phyloP scores from a whole-genome alignment of 495 filamentous ascomycete species.

The Hypoxylon trugodes region DNA sequence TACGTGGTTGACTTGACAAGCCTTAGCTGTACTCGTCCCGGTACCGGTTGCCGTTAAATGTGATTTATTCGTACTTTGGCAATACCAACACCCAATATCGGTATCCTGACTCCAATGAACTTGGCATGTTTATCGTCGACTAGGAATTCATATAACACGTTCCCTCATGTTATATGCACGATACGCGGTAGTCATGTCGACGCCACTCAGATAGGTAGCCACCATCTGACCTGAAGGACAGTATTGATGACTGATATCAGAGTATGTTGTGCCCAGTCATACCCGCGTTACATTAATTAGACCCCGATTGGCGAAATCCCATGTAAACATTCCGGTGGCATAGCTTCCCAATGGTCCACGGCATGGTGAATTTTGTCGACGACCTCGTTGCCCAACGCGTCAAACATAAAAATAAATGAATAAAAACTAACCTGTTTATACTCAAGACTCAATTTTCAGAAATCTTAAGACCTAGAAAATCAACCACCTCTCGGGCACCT shows the following conservation, averaged over 20 bases:
- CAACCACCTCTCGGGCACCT: conserved; percentile 11
- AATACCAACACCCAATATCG: no score
- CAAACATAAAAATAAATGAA: conserved; percentile 5
- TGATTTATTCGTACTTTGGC: no score
- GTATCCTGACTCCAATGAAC: no score
- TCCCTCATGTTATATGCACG: conserved; percentile 39
- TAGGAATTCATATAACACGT: no score
- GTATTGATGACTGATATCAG: conserved; percentile 1
- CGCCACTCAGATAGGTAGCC: background rate
- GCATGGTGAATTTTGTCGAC: background rate
- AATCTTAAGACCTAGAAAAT: conserved; percentile 24
- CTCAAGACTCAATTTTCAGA: conserved; percentile 37
- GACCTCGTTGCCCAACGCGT: background rate
- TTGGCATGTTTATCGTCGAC: no score
- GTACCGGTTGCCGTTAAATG: no score
- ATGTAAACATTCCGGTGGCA: background rate
- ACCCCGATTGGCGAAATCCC: conserved; percentile 6
- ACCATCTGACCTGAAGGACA: background rate
- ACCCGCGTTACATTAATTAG: conserved; percentile 14
- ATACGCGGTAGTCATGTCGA: background rate
- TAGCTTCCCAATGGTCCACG: background rate
- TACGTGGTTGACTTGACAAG: no score
- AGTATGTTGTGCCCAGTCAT: conserved; percentile 18
- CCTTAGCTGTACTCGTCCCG: no score
- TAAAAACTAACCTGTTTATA: conserved; percentile 30